Evolutionary conservation across 2,329 filamentous ascomycete species (phyloP).

Genomic region (Penicillium sp.): DNA sequence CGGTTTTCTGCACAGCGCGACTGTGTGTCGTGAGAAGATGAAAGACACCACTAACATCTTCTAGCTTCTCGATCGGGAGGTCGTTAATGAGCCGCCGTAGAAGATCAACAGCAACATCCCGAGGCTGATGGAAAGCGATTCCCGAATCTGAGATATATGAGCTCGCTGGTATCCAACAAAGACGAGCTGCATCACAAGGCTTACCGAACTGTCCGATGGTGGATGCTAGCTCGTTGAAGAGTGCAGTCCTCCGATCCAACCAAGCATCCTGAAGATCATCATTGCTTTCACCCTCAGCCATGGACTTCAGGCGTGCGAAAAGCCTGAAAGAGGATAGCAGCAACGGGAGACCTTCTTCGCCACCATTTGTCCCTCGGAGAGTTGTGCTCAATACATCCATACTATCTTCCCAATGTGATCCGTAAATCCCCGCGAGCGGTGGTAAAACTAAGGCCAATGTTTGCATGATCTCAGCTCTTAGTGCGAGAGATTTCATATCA

Average conservation of each 20-base stretch:
- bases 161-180: slow-evolving; percentile 9
- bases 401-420: slow-evolving; percentile 74
- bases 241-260: slow-evolving; percentile 55
- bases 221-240: slow-evolving; percentile 56
- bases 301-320: slow-evolving; percentile 58
- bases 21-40: slow-evolving; percentile 73
- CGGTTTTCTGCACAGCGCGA: slow-evolving; percentile 70
- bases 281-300: slow-evolving; percentile 65
- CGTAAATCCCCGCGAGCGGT: slow-evolving; percentile 76
- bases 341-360: slow-evolving; percentile 57
- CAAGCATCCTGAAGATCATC: slow-evolving; percentile 81
- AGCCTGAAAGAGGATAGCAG: slow-evolving; percentile 72
- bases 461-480: slow-evolving; percentile 42
- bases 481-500: slow-evolving; percentile 47
- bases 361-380: slow-evolving; percentile 53
- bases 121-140: slow-evolving; percentile 60
- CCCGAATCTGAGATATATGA: slow-evolving; percentile 41
- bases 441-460: slow-evolving; percentile 61
- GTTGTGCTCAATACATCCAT: slow-evolving; percentile 58
- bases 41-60: slow-evolving; percentile 68
- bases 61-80: slow-evolving; percentile 60
- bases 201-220: slow-evolving; percentile 42
- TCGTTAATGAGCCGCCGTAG: slow-evolving; percentile 67
- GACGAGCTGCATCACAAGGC: slow-evolving; percentile 11
- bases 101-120: slow-evolving; percentile 71